These are phyloP conservation scores for Sclerotinia nivalis DNA, from an alignment of 2,329 filamentous ascomycete genomes.

Conservation along the genomic window DNA sequence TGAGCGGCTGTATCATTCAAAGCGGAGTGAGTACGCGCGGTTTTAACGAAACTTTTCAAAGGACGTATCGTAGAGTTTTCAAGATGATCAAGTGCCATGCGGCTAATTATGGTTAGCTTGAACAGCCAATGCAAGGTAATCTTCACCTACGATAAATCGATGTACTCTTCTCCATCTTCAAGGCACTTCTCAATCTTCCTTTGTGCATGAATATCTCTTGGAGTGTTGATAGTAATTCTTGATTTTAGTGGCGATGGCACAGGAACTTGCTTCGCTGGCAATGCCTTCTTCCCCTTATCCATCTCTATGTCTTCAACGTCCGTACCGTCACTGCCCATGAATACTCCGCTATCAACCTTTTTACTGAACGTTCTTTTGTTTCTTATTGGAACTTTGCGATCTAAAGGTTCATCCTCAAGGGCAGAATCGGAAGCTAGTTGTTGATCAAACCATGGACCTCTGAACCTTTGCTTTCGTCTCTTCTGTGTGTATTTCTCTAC, in stretches of 20 bases:
- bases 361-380: slow-evolving; percentile 56
- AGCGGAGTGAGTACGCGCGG: slow-evolving; percentile 49
- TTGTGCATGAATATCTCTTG: slow-evolving; percentile 41
- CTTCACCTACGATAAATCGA: slow-evolving; percentile 61
- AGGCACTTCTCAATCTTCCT: slow-evolving; percentile 53
- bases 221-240: slow-evolving; percentile 6
- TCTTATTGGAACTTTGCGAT: slow-evolving; percentile 26
- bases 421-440: slow-evolving; percentile 44
- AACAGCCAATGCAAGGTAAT: background rate
- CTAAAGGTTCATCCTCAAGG: slow-evolving; percentile 25
- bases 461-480: slow-evolving; percentile 61
- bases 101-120: slow-evolving; percentile 31
- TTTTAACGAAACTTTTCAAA: slow-evolving; percentile 51
- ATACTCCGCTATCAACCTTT: slow-evolving; percentile 69
- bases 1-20: slow-evolving; percentile 24
- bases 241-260: slow-evolving; percentile 8
- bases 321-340: slow-evolving; percentile 61
- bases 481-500: slow-evolving; percentile 63
- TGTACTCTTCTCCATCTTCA: slow-evolving; percentile 57
- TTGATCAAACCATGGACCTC: slow-evolving; percentile 69
- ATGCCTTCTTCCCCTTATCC: background rate
- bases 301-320: slow-evolving; percentile 44
- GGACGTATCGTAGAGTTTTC: slow-evolving; percentile 59
- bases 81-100: slow-evolving; percentile 49
- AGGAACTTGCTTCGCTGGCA: background rate